Base-by-base conservation (phyloP, 2,329 filamentous ascomycete species). In the Alternaria brassicicola region DNA sequence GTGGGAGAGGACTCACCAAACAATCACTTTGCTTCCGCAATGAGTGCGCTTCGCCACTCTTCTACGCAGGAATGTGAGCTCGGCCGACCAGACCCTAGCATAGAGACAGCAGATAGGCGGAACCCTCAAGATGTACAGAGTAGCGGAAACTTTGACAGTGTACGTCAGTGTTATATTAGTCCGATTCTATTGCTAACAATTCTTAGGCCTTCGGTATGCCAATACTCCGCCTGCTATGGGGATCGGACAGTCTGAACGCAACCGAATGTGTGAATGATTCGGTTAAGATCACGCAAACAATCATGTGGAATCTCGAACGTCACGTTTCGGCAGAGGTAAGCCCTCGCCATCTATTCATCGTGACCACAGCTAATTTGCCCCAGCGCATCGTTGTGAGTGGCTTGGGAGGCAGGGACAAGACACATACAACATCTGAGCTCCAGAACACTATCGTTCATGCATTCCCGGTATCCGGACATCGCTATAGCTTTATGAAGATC, bases 1-100 rank as follows among this genome's bases (percentile, higher is more conserved):
- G 10, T 13, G 33, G 19, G 10, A 48, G 31, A 8, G 13, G 3
- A 13, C 12, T 2, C n/a, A 15, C 7, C 23, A 13, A 30, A 6
- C 15, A n/a, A 31, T 3, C 12, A 4, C 7, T 10, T 42, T 15
- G 19, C 15, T 8, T 28, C 38, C 30, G 25, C 48, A 31, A 47
- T 41, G 28, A 31, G 9, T 38, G 36, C 48, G 21, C 43, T 54
- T 21, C 41, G 46, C 9, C 33, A 54, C 10, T 30, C 51, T 10
- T 58, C 54, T 10, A 57, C 53, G 12, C 47, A 60, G 21, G 23
- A 59, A 17, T 10, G 13, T 17, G 48, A 47, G 3, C 4, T 28
- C 7, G 30, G 26, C 42, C 19, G 7, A 19, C 19, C 43, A 25
- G 13, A 19, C 12, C 13, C 12, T 4, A 38, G 15, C n/a, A 4